These are phyloP conservation scores for Carpinus fangiana DNA, from an alignment of 306 rosid species.

Conservation along the genomic window DNA sequence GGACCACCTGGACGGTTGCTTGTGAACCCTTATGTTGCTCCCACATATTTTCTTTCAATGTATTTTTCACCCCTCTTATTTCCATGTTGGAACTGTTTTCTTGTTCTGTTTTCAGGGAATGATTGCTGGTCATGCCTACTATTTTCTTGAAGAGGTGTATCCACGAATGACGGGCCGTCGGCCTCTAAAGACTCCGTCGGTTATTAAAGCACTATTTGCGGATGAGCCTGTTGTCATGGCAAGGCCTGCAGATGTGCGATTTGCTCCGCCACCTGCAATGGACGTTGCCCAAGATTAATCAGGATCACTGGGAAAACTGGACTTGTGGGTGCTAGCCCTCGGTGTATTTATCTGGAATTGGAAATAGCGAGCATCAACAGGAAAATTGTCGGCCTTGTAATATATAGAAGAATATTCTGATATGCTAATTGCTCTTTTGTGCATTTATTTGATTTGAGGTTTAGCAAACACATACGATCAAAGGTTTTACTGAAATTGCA, in stretches of 20 bases:
- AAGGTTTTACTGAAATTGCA: constrained; percentile 22
- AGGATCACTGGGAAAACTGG: not conserved
- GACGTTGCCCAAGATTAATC: constrained; percentile 61
- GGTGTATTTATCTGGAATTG: constrained; percentile 3
- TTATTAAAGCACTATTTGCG: constrained; percentile 83
- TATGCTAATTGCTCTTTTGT: constrained; percentile 23
- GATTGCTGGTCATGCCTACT: constrained; percentile 98
- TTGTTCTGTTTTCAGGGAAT: constrained; percentile 62
- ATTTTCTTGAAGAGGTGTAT: constrained; percentile 91
- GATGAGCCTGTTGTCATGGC: constrained; percentile 90
- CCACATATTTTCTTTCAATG: not conserved
- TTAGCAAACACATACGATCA: constrained; percentile 11
- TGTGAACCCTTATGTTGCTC: not conserved
- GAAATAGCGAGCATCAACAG: constrained; percentile 20
- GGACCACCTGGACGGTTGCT: not conserved
- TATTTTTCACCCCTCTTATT: constrained; percentile 3
- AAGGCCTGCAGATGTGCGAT: constrained; percentile 69
- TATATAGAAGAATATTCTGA: constrained; percentile 33
- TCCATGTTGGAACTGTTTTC: not conserved
- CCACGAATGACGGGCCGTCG: constrained; percentile 89
- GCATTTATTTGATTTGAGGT: constrained; percentile 38
- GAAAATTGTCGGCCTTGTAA: constrained; percentile 44
- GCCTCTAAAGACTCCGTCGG: constrained; percentile 81
- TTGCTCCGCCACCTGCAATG: constrained; percentile 75
- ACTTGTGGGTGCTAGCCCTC: not conserved